Evolutionary conservation across 306 rosid species (phyloP), one percentile per base, ranked within the genome.

Genomic region (Benincasa hispida): DNA sequence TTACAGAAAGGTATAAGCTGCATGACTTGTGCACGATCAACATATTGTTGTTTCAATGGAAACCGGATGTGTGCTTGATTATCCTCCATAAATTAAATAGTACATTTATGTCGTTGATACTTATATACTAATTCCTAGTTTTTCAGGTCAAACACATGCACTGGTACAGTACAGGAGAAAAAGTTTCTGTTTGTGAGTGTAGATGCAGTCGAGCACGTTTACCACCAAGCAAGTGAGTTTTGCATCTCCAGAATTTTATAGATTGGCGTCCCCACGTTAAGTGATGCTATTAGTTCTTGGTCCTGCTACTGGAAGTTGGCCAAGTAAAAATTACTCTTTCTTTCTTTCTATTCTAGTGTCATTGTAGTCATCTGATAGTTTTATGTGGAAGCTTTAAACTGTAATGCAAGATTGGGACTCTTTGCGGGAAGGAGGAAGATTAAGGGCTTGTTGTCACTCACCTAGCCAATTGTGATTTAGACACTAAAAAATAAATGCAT

Each of bases 131-230:
- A 76, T 76, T 45, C 35, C 45, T 37, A 60, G 27, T 24, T 76
- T 80, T 88, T 78, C 82, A 93, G 98, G 98, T 93, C 85, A 93
- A 86, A 87, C 97, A 93, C 86, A 81, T 93, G 97, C 97, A 91
- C 78, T 93, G 98, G 98, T 93, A 90, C 85, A 81, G 80, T 24
- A 48, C 89, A 19, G 87, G 87, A 75, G 91, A 93, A 27, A 62
- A 86, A 56, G 90, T 90, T 82, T 93, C 96, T 76, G 83, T 87
- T 51, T 93, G 98, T 54, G 98, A 93, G 78, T 93, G 98, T 79
- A 86, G 97, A 87, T 93, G 97, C 90, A 90, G 92, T 8, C 90
- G 96, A 82, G 98, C 98, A 42, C 79, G 84, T 60, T 91, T 93
- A 79, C 98, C 94, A 17, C 94, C 98, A 76, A 93, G 97, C 97